Percentiles rank a stretch among this genome's conserved stretches.
Conservation (phyloP, 148 eudicot genomes). For the Rhododendron molle region DNA sequence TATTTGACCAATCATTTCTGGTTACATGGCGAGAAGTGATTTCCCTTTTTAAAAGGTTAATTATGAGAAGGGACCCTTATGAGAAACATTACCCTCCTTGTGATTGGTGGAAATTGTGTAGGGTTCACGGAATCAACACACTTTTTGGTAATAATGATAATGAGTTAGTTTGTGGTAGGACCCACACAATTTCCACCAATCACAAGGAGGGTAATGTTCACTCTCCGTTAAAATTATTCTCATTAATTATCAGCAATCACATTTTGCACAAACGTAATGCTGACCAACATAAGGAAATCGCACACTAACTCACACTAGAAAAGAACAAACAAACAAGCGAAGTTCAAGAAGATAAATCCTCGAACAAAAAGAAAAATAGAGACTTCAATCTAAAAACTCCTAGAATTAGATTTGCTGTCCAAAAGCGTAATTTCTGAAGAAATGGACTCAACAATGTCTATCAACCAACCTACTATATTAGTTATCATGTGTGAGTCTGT, state of each 20-base stretch:
- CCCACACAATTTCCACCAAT: too few species aligned
- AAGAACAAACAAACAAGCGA: neutral
- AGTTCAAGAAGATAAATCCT: neutral
- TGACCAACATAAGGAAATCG: neutral
- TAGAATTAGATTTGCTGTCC: neutral
- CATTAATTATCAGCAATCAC: neutral
- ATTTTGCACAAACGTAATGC: neutral
- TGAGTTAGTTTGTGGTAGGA: too few species aligned
- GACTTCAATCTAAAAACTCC: neutral
- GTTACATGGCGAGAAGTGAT: neutral
- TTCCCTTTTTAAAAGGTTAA: neutral
- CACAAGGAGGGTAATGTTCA: too few species aligned
- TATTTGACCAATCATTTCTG: neutral
- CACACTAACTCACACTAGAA: neutral
- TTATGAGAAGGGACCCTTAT: neutral
- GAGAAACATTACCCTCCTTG: too few species aligned
- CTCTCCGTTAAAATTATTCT: too few species aligned
- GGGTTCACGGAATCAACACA: too few species aligned
- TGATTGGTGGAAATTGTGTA: too few species aligned
- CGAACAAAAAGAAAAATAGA: neutral
- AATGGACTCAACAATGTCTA: neutral
- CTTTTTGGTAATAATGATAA: too few species aligned
- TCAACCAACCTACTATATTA: too few species aligned
- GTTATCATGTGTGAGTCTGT: too few species aligned
- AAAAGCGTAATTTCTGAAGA: neutral